A percentile compares a stretch with the other conserved stretches of the same genome.
These are phyloP conservation scores for Fusarium bactridioides DNA, from an alignment of 2,329 filamentous ascomycete genomes.

Conservation along the genomic window DNA sequence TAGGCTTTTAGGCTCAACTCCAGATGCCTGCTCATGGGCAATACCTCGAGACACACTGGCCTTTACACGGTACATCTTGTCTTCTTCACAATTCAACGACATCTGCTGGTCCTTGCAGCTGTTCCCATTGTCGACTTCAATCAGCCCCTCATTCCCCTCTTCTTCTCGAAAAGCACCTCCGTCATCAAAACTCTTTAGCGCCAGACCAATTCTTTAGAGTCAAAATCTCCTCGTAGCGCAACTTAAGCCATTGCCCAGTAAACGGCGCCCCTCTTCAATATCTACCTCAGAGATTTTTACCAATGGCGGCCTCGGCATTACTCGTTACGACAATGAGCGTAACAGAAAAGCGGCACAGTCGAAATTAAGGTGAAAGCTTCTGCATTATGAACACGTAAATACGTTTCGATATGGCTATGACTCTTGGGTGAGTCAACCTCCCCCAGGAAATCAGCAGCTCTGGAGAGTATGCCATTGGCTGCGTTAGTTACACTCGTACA, in stretches of 20 bases:
- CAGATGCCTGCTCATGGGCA: not conserved
- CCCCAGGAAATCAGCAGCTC: conserved; percentile 26
- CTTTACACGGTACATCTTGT: not conserved
- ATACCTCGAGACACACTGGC: not conserved
- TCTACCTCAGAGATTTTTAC: conserved; percentile 22
- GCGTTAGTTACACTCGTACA: conserved; percentile 23
- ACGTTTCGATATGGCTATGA: conserved; percentile 22
- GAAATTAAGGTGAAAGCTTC: conserved; percentile 15
- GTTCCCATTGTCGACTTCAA: not conserved
- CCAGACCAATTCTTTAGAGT: conserved; percentile 33
- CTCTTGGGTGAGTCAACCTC: conserved; percentile 29
- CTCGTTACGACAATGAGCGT: not conserved
- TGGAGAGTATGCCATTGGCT: conserved; percentile 19
- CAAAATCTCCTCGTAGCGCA: conserved; percentile 24
- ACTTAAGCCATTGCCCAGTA: conserved; percentile 24
- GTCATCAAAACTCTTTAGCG: conserved; percentile 39
- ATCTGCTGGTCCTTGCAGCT: not conserved
- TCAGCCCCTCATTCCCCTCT: conserved; percentile 24
- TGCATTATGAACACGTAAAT: conserved; percentile 28
- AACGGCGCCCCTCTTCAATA: conserved; percentile 29
- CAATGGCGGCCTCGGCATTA: conserved; percentile 38
- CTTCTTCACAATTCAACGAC: not conserved
- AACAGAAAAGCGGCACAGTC: conserved; percentile 7
- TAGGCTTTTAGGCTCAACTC: not conserved
- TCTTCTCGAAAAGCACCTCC: conserved; percentile 34